phyloP scores from a whole-genome alignment of 495 filamentous ascomycete genomes.

The Penicillium waksmanii region DNA sequence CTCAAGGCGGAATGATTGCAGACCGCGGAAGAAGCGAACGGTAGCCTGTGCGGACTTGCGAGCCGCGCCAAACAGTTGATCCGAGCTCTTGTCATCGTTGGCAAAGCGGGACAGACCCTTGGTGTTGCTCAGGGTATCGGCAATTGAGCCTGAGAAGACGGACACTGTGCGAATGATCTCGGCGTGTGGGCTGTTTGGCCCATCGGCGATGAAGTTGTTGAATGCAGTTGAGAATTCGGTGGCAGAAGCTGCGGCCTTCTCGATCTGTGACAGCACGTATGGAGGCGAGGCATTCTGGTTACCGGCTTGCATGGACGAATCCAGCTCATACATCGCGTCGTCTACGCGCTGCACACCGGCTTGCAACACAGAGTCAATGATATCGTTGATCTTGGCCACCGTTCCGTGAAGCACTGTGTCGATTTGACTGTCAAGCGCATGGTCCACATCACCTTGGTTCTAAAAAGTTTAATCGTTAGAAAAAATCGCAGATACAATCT shows the following conservation, averaged over 20 bases:
- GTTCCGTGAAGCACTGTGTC: constrained; percentile 84
- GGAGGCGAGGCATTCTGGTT: constrained; percentile 98
- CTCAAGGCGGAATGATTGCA: constrained; percentile 92
- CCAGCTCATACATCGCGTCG: constrained; percentile 94
- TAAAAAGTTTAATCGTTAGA: constrained; percentile 20
- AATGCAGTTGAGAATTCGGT: constrained; percentile 97
- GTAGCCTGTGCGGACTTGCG: constrained; percentile 86
- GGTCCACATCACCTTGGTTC: constrained; percentile 74
- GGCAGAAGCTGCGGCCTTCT: constrained; percentile 92
- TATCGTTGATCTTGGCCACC: constrained; percentile 91
- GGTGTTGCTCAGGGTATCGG: constrained; percentile 93
- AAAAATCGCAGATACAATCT: not conserved
- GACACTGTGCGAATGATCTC: constrained; percentile 93
- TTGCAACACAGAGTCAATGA: constrained; percentile 95
- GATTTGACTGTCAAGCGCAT: constrained; percentile 85
- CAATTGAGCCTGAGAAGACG: constrained; percentile 84
- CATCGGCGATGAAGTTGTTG: constrained; percentile 97
- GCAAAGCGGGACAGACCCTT: constrained; percentile 95
- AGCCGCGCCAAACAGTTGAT: constrained; percentile 77
- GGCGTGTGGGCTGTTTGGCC: constrained; percentile 86
- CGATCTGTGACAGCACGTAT: constrained; percentile 93
- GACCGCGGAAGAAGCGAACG: constrained; percentile 91
- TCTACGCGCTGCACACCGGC: constrained; percentile 93
- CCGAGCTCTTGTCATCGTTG: constrained; percentile 90
- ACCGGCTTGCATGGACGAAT: constrained; percentile 96